Evolutionary conservation across 1,284 basidiomycete genomes (phyloP).

Genomic region (Naganishia sp.): DNA sequence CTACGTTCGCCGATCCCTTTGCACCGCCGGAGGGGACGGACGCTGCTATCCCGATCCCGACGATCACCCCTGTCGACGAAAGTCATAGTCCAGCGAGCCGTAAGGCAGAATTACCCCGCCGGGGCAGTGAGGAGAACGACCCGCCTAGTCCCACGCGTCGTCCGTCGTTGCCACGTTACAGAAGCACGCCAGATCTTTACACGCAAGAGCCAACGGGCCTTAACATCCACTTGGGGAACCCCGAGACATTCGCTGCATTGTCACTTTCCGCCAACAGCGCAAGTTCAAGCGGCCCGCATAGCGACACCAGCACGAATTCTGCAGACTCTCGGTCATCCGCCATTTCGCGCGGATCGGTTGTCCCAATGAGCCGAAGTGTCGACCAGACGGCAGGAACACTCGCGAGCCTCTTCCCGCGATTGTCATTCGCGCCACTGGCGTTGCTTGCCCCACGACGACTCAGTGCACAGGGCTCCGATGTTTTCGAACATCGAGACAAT

Average conservation of each 20-base stretch:
- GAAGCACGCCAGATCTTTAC: slow-evolving; percentile 18
- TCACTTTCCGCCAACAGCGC: neutral
- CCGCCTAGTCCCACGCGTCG: slow-evolving; percentile 23
- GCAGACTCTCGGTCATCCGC: neutral
- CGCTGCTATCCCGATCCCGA: neutral
- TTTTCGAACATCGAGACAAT: neutral
- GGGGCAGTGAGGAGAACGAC: neutral
- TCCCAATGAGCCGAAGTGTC: slow-evolving; percentile 11
- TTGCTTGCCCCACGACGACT: neutral
- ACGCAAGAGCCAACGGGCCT: slow-evolving; percentile 2
- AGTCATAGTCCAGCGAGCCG: neutral
- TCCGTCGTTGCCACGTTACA: slow-evolving; percentile 4
- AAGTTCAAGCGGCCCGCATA: neutral
- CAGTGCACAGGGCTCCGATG: neutral
- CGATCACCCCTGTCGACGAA: neutral
- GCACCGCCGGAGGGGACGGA: neutral
- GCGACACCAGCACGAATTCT: neutral
- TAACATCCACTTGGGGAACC: neutral
- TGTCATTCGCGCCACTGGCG: slow-evolving; percentile 7
- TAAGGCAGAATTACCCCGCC: neutral
- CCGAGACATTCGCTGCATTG: neutral
- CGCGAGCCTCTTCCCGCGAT: slow-evolving; percentile 10
- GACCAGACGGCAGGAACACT: slow-evolving; percentile 6
- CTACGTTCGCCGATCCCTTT: slow-evolving; percentile 17
- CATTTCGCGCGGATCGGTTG: neutral